Percentiles rank a stretch among this genome's conserved stretches.
These are phyloP conservation scores for Teratosphaeria epicoccoides DNA, from an alignment of 2,329 filamentous ascomycete species.

Conservation along the genomic window DNA sequence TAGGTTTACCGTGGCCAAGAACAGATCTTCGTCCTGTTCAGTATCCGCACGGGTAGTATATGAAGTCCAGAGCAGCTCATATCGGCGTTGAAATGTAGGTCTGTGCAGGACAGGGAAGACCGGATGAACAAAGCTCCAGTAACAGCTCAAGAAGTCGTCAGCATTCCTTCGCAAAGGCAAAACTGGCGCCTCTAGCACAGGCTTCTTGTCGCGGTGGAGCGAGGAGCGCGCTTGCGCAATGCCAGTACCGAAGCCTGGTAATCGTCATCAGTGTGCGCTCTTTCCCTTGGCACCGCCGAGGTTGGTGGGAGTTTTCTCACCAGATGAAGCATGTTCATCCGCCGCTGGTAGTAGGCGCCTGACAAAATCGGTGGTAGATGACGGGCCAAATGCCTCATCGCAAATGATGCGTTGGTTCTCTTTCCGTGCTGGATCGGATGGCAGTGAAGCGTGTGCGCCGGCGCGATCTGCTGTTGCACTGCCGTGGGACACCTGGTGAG, in stretches of 20 bases:
- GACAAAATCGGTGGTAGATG: not conserved
- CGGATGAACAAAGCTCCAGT: constrained; percentile 19
- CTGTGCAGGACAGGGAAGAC: constrained; percentile 19
- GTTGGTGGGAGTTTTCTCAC: not conserved
- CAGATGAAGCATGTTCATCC: not conserved
- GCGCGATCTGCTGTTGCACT: not conserved
- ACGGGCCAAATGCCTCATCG: not conserved
- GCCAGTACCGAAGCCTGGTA: not conserved
- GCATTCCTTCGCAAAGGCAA: constrained; percentile 12
- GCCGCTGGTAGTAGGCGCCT: not conserved
- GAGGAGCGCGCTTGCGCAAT: constrained; percentile 7
- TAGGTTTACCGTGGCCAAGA: constrained; percentile 17
- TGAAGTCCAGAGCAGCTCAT: constrained; percentile 13
- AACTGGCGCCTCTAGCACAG: not conserved
- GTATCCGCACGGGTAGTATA: constrained; percentile 2
- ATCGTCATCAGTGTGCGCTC: not conserved
- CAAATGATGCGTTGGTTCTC: not conserved
- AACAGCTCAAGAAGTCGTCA: constrained; percentile 18
- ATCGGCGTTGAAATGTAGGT: constrained; percentile 16
- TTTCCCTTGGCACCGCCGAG: too few relatives aligned
- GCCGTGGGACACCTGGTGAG: not conserved
- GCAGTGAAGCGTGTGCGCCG: not conserved
- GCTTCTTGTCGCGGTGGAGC: constrained; percentile 10
- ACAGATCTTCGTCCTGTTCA: constrained; percentile 16
- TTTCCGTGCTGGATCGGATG: not conserved